Percentiles rank a stretch among this genome's conserved stretches.
These are phyloP conservation scores for Eleusine coracana DNA, from an alignment of 176 grass and related monocot species.

Conservation along the genomic window DNA sequence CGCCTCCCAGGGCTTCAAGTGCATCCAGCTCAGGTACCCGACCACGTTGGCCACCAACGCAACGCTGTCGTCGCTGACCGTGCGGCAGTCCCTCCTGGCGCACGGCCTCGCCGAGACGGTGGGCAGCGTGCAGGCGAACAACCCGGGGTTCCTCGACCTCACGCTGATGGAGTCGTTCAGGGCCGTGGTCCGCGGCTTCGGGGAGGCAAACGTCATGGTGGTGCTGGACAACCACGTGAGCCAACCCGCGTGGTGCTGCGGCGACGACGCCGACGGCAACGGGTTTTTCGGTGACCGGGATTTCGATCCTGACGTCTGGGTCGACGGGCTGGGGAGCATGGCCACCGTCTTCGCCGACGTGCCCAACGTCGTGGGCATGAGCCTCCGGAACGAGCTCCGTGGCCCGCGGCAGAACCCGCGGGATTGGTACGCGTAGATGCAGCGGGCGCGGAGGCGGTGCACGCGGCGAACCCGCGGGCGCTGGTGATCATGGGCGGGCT, in stretches of 20 bases:
- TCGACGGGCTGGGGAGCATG: constrained; percentile 61
- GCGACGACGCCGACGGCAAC: constrained; percentile 52
- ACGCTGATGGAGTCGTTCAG: constrained; percentile 53
- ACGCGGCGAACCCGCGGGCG: constrained; percentile 46
- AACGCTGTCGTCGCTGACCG: constrained; percentile 54
- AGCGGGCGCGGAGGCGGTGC: constrained; percentile 64
- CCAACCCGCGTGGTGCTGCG: constrained; percentile 72
- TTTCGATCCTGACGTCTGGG: constrained; percentile 65
- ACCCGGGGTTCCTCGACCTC: constrained; percentile 61
- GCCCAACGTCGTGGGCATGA: constrained; percentile 73
- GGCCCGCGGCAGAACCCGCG: constrained; percentile 65
- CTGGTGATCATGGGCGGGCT: too few relatives aligned
- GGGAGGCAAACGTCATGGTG: constrained; percentile 67
- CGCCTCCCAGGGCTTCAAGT: not conserved
- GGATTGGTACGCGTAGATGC: constrained; percentile 85
- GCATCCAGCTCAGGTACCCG: constrained; percentile 70
- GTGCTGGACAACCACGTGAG: constrained; percentile 89
- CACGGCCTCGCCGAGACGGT: constrained; percentile 48
- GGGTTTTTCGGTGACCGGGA: constrained; percentile 82
- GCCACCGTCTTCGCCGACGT: constrained; percentile 55
- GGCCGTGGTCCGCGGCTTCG: constrained; percentile 62
- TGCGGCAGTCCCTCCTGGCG: constrained; percentile 54
- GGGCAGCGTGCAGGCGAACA: constrained; percentile 50
- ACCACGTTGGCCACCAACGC: constrained; percentile 60
- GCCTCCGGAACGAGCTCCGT: constrained; percentile 73